A percentile compares a stretch with the other conserved stretches of the same genome.
These are phyloP conservation scores for Metarhizium rileyi DNA, from an alignment of 2,329 filamentous ascomycete genomes.

Conservation along the genomic window DNA sequence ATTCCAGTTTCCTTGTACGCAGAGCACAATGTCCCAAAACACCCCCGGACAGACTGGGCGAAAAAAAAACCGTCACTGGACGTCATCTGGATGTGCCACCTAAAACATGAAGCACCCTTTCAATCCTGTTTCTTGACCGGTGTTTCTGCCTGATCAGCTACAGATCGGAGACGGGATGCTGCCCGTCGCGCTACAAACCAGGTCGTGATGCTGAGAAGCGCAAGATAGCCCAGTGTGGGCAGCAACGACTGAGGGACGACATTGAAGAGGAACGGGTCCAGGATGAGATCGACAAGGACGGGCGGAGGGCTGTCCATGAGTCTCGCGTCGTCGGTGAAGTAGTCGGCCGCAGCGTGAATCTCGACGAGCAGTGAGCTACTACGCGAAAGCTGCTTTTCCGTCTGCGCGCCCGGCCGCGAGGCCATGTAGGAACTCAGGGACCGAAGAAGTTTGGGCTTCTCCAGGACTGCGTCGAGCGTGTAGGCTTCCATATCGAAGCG, in stretches of 20 bases:
- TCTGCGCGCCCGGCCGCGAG: conserved; percentile 28
- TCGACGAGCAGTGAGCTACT: conserved; percentile 57
- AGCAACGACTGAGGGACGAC: conserved; percentile 68
- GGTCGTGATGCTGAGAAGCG: conserved; percentile 43
- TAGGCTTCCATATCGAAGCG: conserved; percentile 61
- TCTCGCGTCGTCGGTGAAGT: conserved; percentile 62
- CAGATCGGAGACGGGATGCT: conserved; percentile 16
- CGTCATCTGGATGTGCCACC: not conserved
- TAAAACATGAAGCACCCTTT: not conserved
- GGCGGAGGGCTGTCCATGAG: conserved; percentile 68
- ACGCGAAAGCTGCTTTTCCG: not conserved
- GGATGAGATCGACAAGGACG: conserved; percentile 70
- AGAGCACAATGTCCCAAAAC: not conserved
- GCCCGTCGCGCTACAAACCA: conserved; percentile 33
- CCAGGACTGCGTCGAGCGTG: conserved; percentile 50
- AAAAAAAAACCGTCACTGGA: not conserved
- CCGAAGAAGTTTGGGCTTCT: conserved; percentile 50
- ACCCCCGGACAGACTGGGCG: no score
- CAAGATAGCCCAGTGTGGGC: conserved; percentile 61
- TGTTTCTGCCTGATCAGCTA: conserved; percentile 15
- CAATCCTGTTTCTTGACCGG: conserved; percentile 29
- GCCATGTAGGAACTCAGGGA: conserved; percentile 56
- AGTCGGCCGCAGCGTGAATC: conserved; percentile 70
- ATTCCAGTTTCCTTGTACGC: not conserved
- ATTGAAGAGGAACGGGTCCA: conserved; percentile 79